These are phyloP conservation scores for Sporothrix euskadiensis DNA, from an alignment of 2,329 filamentous ascomycete species.

Conservation along the genomic window DNA sequence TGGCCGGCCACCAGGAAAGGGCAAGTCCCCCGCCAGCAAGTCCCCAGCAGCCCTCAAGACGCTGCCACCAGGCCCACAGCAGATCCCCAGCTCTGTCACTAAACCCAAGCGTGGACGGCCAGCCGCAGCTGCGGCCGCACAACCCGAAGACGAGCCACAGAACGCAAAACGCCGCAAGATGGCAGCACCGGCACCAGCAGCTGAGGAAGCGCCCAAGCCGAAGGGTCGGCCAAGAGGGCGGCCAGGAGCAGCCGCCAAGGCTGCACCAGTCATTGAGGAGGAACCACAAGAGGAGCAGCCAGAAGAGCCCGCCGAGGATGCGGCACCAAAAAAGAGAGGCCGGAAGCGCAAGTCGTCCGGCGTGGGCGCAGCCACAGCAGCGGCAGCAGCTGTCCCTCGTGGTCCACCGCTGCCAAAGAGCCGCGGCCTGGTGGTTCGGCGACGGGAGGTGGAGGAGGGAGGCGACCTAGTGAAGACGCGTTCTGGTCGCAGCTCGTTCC, in stretches of 20 bases:
- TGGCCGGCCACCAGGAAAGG: conserved; percentile 35
- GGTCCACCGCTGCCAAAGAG: conserved; percentile 58
- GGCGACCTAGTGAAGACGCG: conserved; percentile 60
- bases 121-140: conserved; percentile 29
- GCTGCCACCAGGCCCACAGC: conserved; percentile 14
- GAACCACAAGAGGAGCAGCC: not conserved
- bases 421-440: conserved; percentile 56
- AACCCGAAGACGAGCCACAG: conserved; percentile 35
- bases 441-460: conserved; percentile 45
- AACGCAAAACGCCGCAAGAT: conserved; percentile 30
- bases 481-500: conserved; percentile 75
- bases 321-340: conserved; percentile 12
- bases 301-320: conserved; percentile 5
- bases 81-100: not conserved
- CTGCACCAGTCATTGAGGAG: not conserved
- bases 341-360: conserved; percentile 45
- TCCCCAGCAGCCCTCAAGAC: conserved; percentile 16
- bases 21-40: conserved; percentile 30
- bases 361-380: conserved; percentile 49
- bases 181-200: not conserved
- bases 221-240: conserved; percentile 30
- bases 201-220: conserved; percentile 27
- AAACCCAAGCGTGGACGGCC: conserved; percentile 24
- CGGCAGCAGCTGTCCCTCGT: conserved; percentile 50
- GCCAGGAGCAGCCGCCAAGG: not conserved